Conservation (phyloP, 805 yeast species). For the Tetrapisispora taiwanensis region DNA sequence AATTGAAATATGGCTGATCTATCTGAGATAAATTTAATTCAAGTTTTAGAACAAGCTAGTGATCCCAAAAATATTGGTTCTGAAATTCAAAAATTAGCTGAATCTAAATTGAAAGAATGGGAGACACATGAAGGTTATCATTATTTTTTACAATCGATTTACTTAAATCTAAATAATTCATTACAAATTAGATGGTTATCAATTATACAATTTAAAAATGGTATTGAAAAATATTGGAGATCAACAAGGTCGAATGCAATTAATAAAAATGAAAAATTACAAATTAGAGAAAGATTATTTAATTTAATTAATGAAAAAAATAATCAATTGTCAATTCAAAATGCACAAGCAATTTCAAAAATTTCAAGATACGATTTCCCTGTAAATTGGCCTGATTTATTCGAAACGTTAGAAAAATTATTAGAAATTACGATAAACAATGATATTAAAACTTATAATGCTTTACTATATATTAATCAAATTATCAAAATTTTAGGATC, state of each 20-base stretch:
- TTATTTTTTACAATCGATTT: slow-evolving; percentile 46
- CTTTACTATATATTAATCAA: slow-evolving; percentile 62
- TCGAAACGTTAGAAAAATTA: slow-evolving; percentile 47
- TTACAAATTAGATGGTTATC: slow-evolving; percentile 77
- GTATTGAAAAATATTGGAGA: slow-evolving; percentile 79
- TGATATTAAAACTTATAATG: slow-evolving; percentile 48
- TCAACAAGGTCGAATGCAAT: slow-evolving; percentile 47
- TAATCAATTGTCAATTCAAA: slow-evolving; percentile 66
- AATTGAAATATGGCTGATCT: slow-evolving; percentile 7
- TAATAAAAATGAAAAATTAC: slow-evolving; percentile 55
- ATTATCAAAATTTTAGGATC: slow-evolving; percentile 62
- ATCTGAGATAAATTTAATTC: slow-evolving; percentile 25
- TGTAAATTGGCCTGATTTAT: slow-evolving; percentile 69
- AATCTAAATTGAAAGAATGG: slow-evolving; percentile 60
- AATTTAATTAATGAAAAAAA: slow-evolving; percentile 57
- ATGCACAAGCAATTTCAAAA: slow-evolving; percentile 71
- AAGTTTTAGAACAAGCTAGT: slow-evolving; percentile 41
- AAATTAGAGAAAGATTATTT: slow-evolving; percentile 51
- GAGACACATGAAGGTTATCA: slow-evolving; percentile 53
- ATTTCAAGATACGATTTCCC: slow-evolving; percentile 84
- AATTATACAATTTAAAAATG: slow-evolving; percentile 79
- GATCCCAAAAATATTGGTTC: slow-evolving; percentile 38
- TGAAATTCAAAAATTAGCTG: slow-evolving; percentile 51
- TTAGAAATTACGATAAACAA: slow-evolving; percentile 38
- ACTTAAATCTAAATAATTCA: slow-evolving; percentile 48